Base-by-base conservation (phyloP, 179 eudicot species). In the Beta corolliflora region DNA sequence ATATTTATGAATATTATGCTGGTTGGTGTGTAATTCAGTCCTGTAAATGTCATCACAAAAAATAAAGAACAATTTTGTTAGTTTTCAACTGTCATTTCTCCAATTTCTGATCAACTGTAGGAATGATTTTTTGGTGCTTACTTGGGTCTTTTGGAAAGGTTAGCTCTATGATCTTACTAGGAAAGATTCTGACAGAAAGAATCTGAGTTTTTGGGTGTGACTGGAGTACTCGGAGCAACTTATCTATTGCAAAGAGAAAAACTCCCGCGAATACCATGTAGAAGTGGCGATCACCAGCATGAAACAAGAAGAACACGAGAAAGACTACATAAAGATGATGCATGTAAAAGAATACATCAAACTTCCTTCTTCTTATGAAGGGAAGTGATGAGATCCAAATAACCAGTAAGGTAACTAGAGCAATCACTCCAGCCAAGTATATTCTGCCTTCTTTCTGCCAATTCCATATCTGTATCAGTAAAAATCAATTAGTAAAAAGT, bases 351-450 rank as follows among this genome's bases (percentile, higher is more conserved):
- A 95, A 95, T 44, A 91, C 80, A 76, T 89, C 86, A 75, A 95
- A 95, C 61, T 89, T 81, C 84, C 78, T 87, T 78, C 98, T 89
- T 79, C 98, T 92, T 44, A 95, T 84, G 21, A 87, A 82, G 0
- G 98, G 97, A 81, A 95, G 93, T 79, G 98, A 91, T 48, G 98
- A 89, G 73, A 89, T 77, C 93, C 91, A 92, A 16, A 95, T 95
- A 72, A 87, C 78, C 52, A 95, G 84, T 52, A 90, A 94, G 11
- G 93, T 81, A 10, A 85, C 69, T 15, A 95, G 90, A 45, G 93
- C 71, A 70, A 93, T 84, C 89, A 88, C 95, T 67, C 98, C 97
- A 0, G 97, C 97, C 61, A 95, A 89, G 86, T 93, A 91, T 80
- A 92, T 90, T 31, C 93, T 81, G 2, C 95, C 93, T 45, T 87